Evolutionary conservation across 2,329 filamentous ascomycete genomes (phyloP), one percentile per base, ranked within the genome.

Genomic region (Talaromyces albobiverticillius): DNA sequence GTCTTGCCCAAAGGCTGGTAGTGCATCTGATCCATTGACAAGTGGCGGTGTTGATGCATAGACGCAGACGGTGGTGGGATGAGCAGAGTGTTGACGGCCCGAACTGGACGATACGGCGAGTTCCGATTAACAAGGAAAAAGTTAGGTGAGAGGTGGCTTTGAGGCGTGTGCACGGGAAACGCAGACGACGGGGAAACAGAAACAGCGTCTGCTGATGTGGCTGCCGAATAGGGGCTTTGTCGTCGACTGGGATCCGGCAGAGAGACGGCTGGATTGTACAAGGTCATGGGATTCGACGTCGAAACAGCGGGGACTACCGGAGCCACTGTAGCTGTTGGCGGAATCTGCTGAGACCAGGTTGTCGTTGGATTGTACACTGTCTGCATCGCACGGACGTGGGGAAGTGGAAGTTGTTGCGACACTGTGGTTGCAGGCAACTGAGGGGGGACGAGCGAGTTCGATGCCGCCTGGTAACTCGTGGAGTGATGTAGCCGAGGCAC

Each of bases 101-200:
- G 88, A 36, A 96, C 87, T 1, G 93, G 93, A 59, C 90, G 89
- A 72, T 97, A 97, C 3, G 94, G 94, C 53, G 93, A 97, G 59
- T 89, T 86, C 54, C 94, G 84, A 68, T 96, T 90, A 65, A 89
- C 88, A 34, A 96, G 79, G 71, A 95, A 95, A 64, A 90, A 84
- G 10, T 89, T 92, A 1, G 93, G 93, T 29, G 94, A 97, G 59
- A 94, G 82, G 29, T 89, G 87, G 42, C 84, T 83, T 5, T 87
- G 86, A 8, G 85, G 75, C 2, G 82, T 81, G 42, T 79, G 76
- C 6, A 76, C 76, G 51, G 82, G 88, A 20, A 82, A 79, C 14
- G 85, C 82, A n/a, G 80, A 81, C 0, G 84, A 84, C 1, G 90
- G 91, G 1, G 89, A 93, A 0, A 79, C 78, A 9, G 89, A 93